Evolutionary conservation across 163 green algal genomes (phyloP), one percentile per base, ranked within the genome.

Genomic region (Scenedesmus sp.): DNA sequence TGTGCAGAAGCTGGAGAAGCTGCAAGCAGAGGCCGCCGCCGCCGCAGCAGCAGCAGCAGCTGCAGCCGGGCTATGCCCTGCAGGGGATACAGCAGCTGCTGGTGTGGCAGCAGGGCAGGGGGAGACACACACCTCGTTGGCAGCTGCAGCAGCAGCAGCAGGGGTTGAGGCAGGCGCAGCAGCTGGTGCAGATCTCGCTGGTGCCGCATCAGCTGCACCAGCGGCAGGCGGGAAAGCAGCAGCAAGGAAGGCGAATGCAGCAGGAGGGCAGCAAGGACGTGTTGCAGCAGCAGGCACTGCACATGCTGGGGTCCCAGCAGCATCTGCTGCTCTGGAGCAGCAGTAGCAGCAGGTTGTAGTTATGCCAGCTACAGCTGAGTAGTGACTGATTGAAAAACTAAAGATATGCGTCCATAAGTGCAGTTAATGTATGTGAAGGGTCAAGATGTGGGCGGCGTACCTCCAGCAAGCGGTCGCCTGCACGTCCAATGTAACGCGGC

Each of bases 1-100:
- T 79, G 82, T 78, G 18, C 44, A 15, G 0, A 87, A 87, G 53
- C 51, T 87, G 3, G 20, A 87, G 20, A 76, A 78, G 82, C 35
- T 53, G 6, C 68, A 87, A 40, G 82, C 82, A 51, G 33, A 65
- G 61, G 53, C 81, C 1, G n/a, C 44, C 35, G 78, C 79, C 53
- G 53, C 82, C 56, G 51, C 82, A 68, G 46, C 30, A 51, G 43
- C 35, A 56, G 81, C 3, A 43, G 6, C 24, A 6, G 46, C 24
- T 44, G 30, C 78, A 26, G 51, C 51, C 22, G 51, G 12, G 51
- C 5, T 13, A 3, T 13, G 51, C 22, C 22, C 80, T 24, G 30
- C 43, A 70, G 80, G 51, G 51, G 49, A 49, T 51, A 30, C 81
- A 59, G 43, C 24, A 44, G 40, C 46, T 46, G 59, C 59, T 26